Evolutionary conservation across 2,329 filamentous ascomycete genomes (phyloP), one percentile per base, ranked within the genome.

Genomic region (Periglandula ipomoeae): DNA sequence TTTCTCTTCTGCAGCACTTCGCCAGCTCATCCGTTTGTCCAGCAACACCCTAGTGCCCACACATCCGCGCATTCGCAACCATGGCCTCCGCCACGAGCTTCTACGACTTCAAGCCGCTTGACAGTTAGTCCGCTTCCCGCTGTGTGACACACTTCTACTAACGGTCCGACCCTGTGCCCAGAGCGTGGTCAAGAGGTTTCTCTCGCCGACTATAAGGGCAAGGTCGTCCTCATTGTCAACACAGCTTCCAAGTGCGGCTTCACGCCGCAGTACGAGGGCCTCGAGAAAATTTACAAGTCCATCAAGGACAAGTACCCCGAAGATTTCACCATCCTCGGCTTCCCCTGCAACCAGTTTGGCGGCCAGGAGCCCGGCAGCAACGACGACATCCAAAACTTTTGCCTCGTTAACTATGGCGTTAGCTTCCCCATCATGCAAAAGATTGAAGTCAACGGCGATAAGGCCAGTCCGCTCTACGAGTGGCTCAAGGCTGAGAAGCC

Each of bases 181-280:
- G 66, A 69, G 62, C 56, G 82, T 66, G 89, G 89, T 67, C 64
- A 79, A 49, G 78, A 85, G 57, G 84, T 84, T 64, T 73, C 82
- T 51, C 76, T 97, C 56, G 63, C 72, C 57, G 70, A 83, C 53
- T 87, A 89, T 72, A 82, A 87, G 67, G 87, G 85, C 78, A 97
- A 97, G 71, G 91, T 97, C 58, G 81, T 97, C 59, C 84, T 98
- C 52, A 77, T 95, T 61, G 89, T 98, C 72, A 98, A 98, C 81
- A 96, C 91, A 1, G 93, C 93, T 58, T 95, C 88, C 67, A 96
- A 97, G 75, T 98, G 93, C 76, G 91, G 93, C 67, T 97, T 97
- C 81, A 97, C 93, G 3, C 89, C 89, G 11, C 93, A 98, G 71
- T 96, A 93, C 70, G 83, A 80, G 54, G 88, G 87, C 27, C 86